Evolutionary conservation across 2,329 filamentous ascomycete genomes (phyloP), one percentile per base, ranked within the genome.

Genomic region (Pseudogymnoascus destructans): DNA sequence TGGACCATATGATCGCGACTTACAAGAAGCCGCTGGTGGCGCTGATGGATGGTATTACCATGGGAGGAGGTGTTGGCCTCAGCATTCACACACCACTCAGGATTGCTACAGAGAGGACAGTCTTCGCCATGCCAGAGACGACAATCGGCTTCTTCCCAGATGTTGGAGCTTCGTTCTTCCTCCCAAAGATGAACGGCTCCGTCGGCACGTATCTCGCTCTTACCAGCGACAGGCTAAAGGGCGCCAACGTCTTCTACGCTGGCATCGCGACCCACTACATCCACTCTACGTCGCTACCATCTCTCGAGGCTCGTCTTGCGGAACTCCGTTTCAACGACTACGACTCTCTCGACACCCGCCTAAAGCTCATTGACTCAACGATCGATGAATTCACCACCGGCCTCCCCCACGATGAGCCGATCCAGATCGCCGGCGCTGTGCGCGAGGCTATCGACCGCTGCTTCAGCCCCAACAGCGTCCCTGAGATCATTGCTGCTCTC

Each of bases 101-200:
- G 61, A 95, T 98, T 69, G 93, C 93, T 35, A 98, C 93, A 2
- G 93, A 98, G 74, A 86, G 86, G 69, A 98, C 93, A 5, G 74
- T 95, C 54, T 97, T 98, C 68, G 91, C 95, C 65, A 98, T 98
- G 93, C 93, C 93, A 27, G 93, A 98, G 75, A 98, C 93, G 3
- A 95, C 84, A 7, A 98, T 98, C 68, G 93, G 93, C 36, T 96
- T 97, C 78, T 98, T 98, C 78, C 93, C 95, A 5, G 95, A 98
- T 68, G 93, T 98, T 55, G 93, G 93, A 61, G 95, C 86, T 30
- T 95, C 89, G 9, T 98, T 97, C 77, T 97, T 97, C 78, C 77
- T 98, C 58, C 89, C 93, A 13, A 81, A 90, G 62, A 84, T 98
- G 77, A 84, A 95, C 66, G 93, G 93, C 55, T 77, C 84, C 60